Evolutionary conservation across 23 red algal genomes (phyloP).

Genomic region (Agarophyton chilense): DNA sequence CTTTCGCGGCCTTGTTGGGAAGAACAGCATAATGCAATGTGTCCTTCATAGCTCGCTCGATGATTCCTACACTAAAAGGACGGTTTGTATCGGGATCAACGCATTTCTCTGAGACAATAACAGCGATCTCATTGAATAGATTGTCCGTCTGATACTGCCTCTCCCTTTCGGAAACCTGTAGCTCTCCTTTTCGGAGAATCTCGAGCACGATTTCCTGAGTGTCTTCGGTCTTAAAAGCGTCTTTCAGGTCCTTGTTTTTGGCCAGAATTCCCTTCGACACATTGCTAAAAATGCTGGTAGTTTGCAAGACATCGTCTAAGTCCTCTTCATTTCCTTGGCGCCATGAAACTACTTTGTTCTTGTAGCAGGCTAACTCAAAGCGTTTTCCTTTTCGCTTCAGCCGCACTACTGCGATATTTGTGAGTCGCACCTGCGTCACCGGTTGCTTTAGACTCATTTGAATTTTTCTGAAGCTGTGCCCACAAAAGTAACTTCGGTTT

Average conservation of each 20-base stretch:
- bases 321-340: slow-evolving; percentile 88
- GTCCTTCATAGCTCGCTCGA: slow-evolving; percentile 90
- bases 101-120: slow-evolving; percentile 84
- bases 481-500: not conserved
- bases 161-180: slow-evolving; percentile 96
- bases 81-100: slow-evolving; percentile 86
- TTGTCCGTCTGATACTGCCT: slow-evolving; percentile 79
- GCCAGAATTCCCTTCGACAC: slow-evolving; percentile 97
- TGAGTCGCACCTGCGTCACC: slow-evolving; percentile 89
- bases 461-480: not conserved
- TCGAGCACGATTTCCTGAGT: slow-evolving; percentile 63
- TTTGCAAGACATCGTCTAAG: slow-evolving; percentile 96
- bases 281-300: slow-evolving; percentile 91
- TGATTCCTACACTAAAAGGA: slow-evolving; percentile 86
- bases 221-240: slow-evolving; percentile 89
- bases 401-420: slow-evolving; percentile 92
- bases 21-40: slow-evolving; percentile 81
- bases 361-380: slow-evolving; percentile 98
- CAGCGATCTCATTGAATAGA: slow-evolving; percentile 87
- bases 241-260: slow-evolving; percentile 76
- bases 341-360: slow-evolving; percentile 97
- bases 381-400: slow-evolving; percentile 88
- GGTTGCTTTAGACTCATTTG: slow-evolving; percentile 88
- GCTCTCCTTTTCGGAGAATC: slow-evolving; percentile 85
- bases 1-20: slow-evolving; percentile 87